These are phyloP conservation scores for Cocos nucifera DNA, from an alignment of 176 grass and related monocot species.

Conservation along the genomic window DNA sequence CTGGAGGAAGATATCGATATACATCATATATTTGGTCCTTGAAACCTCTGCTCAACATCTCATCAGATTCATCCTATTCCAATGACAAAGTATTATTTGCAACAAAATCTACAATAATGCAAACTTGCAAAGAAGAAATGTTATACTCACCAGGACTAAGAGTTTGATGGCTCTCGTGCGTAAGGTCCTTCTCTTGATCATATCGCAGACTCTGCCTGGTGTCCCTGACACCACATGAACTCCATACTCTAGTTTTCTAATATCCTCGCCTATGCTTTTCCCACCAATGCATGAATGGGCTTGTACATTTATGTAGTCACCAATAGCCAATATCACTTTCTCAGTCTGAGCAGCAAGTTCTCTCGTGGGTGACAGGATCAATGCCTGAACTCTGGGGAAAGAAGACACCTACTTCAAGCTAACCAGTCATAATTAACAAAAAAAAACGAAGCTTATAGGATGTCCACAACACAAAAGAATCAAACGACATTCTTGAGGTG, in stretches of 20 bases:
- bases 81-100: slow-evolving; percentile 7
- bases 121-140: not conserved
- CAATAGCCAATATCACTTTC: slow-evolving; percentile 63
- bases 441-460: too few relatives aligned
- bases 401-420: slow-evolving; percentile 13
- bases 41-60: slow-evolving; percentile 88
- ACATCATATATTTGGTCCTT: slow-evolving; percentile 96
- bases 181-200: slow-evolving; percentile 83
- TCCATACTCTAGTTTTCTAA: slow-evolving; percentile 68
- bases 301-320: slow-evolving; percentile 63
- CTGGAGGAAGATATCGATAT: slow-evolving; percentile 77
- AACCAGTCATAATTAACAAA: too few relatives aligned
- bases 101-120: too few relatives aligned
- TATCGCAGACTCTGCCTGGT: slow-evolving; percentile 69
- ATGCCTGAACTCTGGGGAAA: slow-evolving; percentile 57
- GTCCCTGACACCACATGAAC: slow-evolving; percentile 87
- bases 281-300: slow-evolving; percentile 75
- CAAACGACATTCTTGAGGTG: too few relatives aligned
- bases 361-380: slow-evolving; percentile 81
- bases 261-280: slow-evolving; percentile 77
- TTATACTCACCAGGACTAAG: slow-evolving; percentile 50
- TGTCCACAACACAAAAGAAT: too few relatives aligned
- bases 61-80: slow-evolving; percentile 84
- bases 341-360: slow-evolving; percentile 84
- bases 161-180: slow-evolving; percentile 84